Base-by-base conservation (phyloP, 108 stramenopile genomes). In the Licmophora abbreviata region DNA sequence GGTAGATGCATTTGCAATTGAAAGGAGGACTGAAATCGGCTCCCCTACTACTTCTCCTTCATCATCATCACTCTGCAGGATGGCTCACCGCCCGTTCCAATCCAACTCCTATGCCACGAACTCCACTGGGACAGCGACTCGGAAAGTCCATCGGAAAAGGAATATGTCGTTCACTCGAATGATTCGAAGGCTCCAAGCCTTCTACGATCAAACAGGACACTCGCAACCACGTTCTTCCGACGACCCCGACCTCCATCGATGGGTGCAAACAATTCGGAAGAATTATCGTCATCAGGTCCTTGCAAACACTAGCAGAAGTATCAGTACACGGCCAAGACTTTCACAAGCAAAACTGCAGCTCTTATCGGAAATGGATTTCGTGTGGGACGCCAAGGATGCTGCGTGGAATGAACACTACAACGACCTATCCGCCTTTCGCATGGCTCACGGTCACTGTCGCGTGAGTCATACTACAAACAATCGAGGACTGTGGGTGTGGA, bases 361-460 rank as follows among this genome's bases (percentile, higher is more conserved):
- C 26, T 33, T 70, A 31, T 11, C 27, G 14, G 51, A 63, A 30
- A 22, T 68, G 20, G 49, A 46, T 4, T 68, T 64, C 24, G 56
- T 30, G 10, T 63, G 66, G 53, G 46, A 71, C 17, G 47, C 51
- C 5, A 61, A 65, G 44, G 35, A 51, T 3, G 31, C 27, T 21
- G 25, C 32, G 20, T 82, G 81, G 81, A 43, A 71, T 14, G 21
- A 34, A 33, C 61, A 54, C 18, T 74, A 59, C 48, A 32, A 68
- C 25, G 52, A 74, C 43, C 31, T 76, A 7, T 46, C 41, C 4
- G 44, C 33, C n/a, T 69, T 44, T 48, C 38, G 43, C n/a, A 29
- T 43, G 12, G 24, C 38, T 29, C 24, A 61, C 40, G 68, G 71
- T 9, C 44, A 79, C 38, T 62, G 44, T 21, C 40, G 17, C 5